Evolutionary conservation across 2,329 filamentous ascomycete genomes (phyloP).

Genomic region (Ophiostoma montium): DNA sequence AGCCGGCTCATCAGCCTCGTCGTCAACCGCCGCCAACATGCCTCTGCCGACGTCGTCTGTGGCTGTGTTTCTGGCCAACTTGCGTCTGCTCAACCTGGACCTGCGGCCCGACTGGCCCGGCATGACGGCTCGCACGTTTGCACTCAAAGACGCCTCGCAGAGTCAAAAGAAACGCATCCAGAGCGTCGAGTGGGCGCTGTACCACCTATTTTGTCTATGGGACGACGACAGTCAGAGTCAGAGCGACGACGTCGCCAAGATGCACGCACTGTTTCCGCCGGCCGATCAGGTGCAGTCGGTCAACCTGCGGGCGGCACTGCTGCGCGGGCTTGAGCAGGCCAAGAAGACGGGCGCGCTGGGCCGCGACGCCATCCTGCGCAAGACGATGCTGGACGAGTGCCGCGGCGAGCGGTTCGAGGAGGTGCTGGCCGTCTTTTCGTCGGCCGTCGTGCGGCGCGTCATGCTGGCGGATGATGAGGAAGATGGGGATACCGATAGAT

Average conservation of each 20-base stretch:
- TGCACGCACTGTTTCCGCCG: slow-evolving; percentile 82
- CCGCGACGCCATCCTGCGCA: slow-evolving; percentile 69
- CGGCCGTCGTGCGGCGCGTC: slow-evolving; percentile 61
- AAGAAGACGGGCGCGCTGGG: slow-evolving; percentile 81
- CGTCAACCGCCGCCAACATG: neutral
- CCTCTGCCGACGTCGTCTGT: slow-evolving; percentile 33
- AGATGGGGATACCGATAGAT: no score
- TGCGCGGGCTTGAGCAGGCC: slow-evolving; percentile 65
- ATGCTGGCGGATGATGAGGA: neutral
- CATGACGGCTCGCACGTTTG: slow-evolving; percentile 58
- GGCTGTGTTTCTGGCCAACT: slow-evolving; percentile 63
- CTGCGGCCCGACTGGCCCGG: slow-evolving; percentile 63
- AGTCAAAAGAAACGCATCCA: slow-evolving; percentile 74
- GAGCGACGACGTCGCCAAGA: slow-evolving; percentile 44
- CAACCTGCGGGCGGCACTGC: slow-evolving; percentile 73
- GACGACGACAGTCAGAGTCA: slow-evolving; percentile 57
- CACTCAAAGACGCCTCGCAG: slow-evolving; percentile 47
- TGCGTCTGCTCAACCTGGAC: slow-evolving; percentile 72
- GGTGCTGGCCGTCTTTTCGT: slow-evolving; percentile 70
- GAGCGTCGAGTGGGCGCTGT: slow-evolving; percentile 82
- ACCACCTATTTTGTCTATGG: slow-evolving; percentile 73
- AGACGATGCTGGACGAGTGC: slow-evolving; percentile 95
- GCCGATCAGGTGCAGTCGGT: slow-evolving; percentile 80
- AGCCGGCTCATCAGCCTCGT: neutral
- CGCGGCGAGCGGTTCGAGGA: slow-evolving; percentile 85